These are phyloP conservation scores for Penicillium psychrofluorescens DNA, from an alignment of 495 filamentous ascomycete species.

Conservation along the genomic window DNA sequence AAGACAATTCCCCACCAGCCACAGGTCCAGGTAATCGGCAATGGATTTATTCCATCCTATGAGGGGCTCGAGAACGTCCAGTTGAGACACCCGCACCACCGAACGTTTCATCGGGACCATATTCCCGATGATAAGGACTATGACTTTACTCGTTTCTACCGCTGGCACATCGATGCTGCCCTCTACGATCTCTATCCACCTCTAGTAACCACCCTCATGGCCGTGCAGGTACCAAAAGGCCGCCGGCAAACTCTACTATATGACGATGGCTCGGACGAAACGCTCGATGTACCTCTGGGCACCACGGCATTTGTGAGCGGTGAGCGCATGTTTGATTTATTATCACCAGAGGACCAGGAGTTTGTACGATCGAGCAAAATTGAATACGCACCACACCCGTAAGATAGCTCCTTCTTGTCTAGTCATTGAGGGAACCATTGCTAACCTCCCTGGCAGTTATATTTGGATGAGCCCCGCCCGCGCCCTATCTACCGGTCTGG, in stretches of 20 bases:
- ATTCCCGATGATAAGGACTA: conserved; percentile 58
- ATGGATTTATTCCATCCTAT: conserved; percentile 56
- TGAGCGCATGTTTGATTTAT: conserved; percentile 54
- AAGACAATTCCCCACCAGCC: conserved; percentile 74
- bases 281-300: conserved; percentile 59
- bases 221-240: conserved; percentile 57
- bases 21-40: conserved; percentile 72
- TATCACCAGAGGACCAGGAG: conserved; percentile 56
- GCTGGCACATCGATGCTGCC: conserved; percentile 76
- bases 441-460: conserved; percentile 32
- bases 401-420: neutral
- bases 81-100: conserved; percentile 67
- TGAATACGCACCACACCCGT: conserved; percentile 67
- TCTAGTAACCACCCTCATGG: conserved; percentile 60
- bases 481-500: conserved; percentile 58
- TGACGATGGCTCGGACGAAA: conserved; percentile 63
- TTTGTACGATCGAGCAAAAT: conserved; percentile 57
- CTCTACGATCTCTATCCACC: conserved; percentile 66
- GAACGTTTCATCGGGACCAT: conserved; percentile 59
- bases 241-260: conserved; percentile 59
- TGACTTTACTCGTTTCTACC: conserved; percentile 63
- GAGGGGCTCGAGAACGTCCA: conserved; percentile 60
- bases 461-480: conserved; percentile 66
- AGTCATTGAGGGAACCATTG: no score
- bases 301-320: conserved; percentile 70